A percentile compares a stretch with the other conserved stretches of the same genome.
Evolutionary conservation across 768 basidiomycete genomes (phyloP).

Genomic region (Tricholoma furcatifolium): DNA sequence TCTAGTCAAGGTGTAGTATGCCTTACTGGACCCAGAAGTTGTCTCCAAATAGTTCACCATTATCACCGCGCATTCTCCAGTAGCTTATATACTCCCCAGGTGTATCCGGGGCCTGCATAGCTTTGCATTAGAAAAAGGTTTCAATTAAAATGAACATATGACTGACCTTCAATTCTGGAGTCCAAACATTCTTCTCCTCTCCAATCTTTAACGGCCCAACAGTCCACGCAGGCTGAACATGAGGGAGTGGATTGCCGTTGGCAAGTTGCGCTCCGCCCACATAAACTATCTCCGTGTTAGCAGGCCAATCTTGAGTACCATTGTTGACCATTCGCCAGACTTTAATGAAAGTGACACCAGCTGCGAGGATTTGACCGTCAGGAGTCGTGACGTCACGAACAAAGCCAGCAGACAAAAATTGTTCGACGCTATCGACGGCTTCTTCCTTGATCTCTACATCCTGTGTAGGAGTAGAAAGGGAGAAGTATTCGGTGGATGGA

Average conservation of each 20-base stretch:
- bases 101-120: conserved; percentile 62
- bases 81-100: conserved; percentile 75
- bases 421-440: neutral
- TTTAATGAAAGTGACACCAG: conserved; percentile 85
- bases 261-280: conserved; percentile 67
- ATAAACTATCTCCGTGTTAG: conserved; percentile 63
- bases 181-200: conserved; percentile 61
- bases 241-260: conserved; percentile 22
- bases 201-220: conserved; percentile 62
- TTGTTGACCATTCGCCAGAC: conserved; percentile 76
- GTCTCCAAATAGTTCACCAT: conserved; percentile 63
- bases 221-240: neutral
- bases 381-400: conserved; percentile 68
- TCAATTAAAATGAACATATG: neutral
- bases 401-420: conserved; percentile 50
- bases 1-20: neutral
- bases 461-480: conserved; percentile 14
- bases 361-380: conserved; percentile 75
- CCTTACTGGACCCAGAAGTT: conserved; percentile 81
- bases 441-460: neutral
- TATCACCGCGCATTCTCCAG: conserved; percentile 66
- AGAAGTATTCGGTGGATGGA: conserved; percentile 11
- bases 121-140: neutral
- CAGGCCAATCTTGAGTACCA: conserved; percentile 64
- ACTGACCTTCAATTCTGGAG: conserved; percentile 71